A percentile compares a stretch with the other conserved stretches of the same genome.
phyloP scores from a whole-genome alignment of 2,329 filamentous ascomycete genomes.

The Leptodontidium sp. region DNA sequence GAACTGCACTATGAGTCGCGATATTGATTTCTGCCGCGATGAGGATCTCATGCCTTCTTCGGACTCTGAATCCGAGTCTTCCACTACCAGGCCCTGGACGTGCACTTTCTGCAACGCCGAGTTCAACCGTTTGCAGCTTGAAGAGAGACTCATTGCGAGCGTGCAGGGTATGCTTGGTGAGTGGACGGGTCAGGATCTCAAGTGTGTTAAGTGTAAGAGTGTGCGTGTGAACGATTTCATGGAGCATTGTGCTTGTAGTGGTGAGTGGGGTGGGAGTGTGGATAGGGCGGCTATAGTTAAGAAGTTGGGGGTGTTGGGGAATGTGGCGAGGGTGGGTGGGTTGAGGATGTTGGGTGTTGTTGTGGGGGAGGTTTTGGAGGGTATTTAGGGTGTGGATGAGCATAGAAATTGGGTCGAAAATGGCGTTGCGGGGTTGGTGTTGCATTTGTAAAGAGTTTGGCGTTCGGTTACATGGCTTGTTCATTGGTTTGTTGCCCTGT shows the following conservation, averaged over 20 bases:
- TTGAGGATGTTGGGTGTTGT: slow-evolving; percentile 83
- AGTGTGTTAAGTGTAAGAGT: slow-evolving; percentile 75
- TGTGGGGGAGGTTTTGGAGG: slow-evolving; percentile 68
- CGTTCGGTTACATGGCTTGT: not conserved
- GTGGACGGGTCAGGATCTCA: slow-evolving; percentile 91
- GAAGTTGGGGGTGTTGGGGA: slow-evolving; percentile 73
- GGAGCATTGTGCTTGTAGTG: slow-evolving; percentile 95
- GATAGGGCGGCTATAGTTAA: slow-evolving; percentile 70
- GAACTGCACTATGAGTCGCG: slow-evolving; percentile 87
- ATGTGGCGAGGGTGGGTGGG: slow-evolving; percentile 80
- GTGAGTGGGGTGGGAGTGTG: slow-evolving; percentile 80
- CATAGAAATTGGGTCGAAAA: not conserved
- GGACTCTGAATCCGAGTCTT: slow-evolving; percentile 23
- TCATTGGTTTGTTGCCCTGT: not conserved
- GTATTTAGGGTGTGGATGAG: slow-evolving; percentile 47
- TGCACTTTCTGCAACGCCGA: slow-evolving; percentile 80
- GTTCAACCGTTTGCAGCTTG: slow-evolving; percentile 81
- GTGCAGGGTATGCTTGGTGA: slow-evolving; percentile 78
- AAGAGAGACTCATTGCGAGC: slow-evolving; percentile 81
- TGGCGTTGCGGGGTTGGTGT: not conserved
- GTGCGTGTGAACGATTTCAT: slow-evolving; percentile 90
- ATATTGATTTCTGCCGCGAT: slow-evolving; percentile 92
- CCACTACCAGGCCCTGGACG: slow-evolving; percentile 64
- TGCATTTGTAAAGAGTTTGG: not conserved
- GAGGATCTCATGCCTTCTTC: slow-evolving; percentile 72